These are phyloP conservation scores for Stropharia rugosoannulata DNA, from an alignment of 768 basidiomycete species.

Conservation along the genomic window DNA sequence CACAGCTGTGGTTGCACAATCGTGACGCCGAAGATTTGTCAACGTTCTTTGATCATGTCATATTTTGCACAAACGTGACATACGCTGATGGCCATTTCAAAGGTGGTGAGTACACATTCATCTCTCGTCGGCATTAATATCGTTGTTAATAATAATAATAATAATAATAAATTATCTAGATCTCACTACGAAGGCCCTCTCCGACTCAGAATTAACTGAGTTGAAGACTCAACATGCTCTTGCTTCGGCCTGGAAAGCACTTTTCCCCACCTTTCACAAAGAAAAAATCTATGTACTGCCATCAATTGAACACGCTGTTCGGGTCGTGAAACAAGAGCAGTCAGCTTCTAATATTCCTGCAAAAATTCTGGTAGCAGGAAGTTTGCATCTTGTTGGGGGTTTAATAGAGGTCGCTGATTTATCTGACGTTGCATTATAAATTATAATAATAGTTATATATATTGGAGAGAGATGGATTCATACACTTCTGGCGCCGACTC, in stretches of 20 bases:
- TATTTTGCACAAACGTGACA: conserved; percentile 97
- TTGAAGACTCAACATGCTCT: conserved; percentile 79
- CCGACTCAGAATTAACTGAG: conserved; percentile 57
- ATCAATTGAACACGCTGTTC: conserved; percentile 89
- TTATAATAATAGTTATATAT: neutral
- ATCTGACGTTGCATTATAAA: conserved; percentile 62
- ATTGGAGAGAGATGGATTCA: too few species aligned
- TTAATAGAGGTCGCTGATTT: conserved; percentile 88
- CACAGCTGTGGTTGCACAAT: conserved; percentile 42
- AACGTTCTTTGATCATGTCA: conserved; percentile 76
- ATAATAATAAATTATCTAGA: conserved; percentile 50
- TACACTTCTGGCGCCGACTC: too few species aligned
- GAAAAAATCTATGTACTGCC: conserved; percentile 75
- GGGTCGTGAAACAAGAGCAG: conserved; percentile 50
- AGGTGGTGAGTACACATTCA: conserved; percentile 56
- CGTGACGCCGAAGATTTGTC: conserved; percentile 31
- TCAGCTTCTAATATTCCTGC: conserved; percentile 23
- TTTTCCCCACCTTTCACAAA: conserved; percentile 60
- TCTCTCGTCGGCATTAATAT: neutral
- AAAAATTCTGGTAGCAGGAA: conserved; percentile 87
- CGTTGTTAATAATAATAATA: neutral
- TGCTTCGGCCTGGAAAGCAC: conserved; percentile 65
- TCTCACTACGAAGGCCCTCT: conserved; percentile 67
- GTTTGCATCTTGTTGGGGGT: conserved; percentile 92
- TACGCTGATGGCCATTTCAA: conserved; percentile 89